Evolutionary conservation across 371 early-diverging fungal species (phyloP).

Genomic region (Mucor ambiguus): DNA sequence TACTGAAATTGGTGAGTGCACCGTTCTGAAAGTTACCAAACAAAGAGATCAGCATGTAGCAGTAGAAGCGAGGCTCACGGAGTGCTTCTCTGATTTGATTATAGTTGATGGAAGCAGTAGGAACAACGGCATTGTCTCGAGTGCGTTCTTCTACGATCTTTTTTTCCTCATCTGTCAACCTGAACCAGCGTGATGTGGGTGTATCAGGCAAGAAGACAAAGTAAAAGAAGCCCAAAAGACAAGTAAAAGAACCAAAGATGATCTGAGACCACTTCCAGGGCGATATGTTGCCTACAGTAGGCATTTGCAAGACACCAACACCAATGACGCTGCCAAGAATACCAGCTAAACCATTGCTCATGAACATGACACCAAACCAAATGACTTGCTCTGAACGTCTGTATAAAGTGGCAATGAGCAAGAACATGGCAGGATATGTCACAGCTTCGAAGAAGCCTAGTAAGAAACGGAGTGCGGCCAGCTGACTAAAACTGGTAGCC

Average conservation of each 20-base stretch:
- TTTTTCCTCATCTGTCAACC: slow-evolving; percentile 16
- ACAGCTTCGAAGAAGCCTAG: slow-evolving; percentile 43
- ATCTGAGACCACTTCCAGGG: slow-evolving; percentile 45
- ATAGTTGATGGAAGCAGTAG: slow-evolving; percentile 11
- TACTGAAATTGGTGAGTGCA: slow-evolving; percentile 22
- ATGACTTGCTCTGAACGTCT: slow-evolving; percentile 40
- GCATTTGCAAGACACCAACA: slow-evolving; percentile 42
- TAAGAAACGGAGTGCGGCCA: slow-evolving; percentile 33
- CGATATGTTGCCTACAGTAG: slow-evolving; percentile 32
- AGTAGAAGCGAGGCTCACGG: slow-evolving; percentile 17
- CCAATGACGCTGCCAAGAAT: slow-evolving; percentile 32
- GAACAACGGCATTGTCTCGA: slow-evolving; percentile 33
- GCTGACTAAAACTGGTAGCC: slow-evolving; percentile 25
- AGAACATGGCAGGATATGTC: slow-evolving; percentile 38
- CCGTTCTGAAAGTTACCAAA: slow-evolving; percentile 27
- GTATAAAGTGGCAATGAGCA: slow-evolving; percentile 36
- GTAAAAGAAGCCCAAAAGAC: slow-evolving; percentile 11
- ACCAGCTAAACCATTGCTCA: slow-evolving; percentile 50
- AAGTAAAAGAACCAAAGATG: slow-evolving; percentile 18
- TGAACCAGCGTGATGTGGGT: slow-evolving; percentile 20
- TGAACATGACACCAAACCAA: slow-evolving; percentile 39
- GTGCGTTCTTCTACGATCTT: slow-evolving; percentile 19
- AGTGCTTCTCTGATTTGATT: slow-evolving; percentile 21
- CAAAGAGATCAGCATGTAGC: slow-evolving; percentile 22
- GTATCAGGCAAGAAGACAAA: slow-evolving; percentile 26